Evolutionary conservation across 164 flowering plant genomes (phyloP).

Genomic region (Paratinospora sagittata): DNA sequence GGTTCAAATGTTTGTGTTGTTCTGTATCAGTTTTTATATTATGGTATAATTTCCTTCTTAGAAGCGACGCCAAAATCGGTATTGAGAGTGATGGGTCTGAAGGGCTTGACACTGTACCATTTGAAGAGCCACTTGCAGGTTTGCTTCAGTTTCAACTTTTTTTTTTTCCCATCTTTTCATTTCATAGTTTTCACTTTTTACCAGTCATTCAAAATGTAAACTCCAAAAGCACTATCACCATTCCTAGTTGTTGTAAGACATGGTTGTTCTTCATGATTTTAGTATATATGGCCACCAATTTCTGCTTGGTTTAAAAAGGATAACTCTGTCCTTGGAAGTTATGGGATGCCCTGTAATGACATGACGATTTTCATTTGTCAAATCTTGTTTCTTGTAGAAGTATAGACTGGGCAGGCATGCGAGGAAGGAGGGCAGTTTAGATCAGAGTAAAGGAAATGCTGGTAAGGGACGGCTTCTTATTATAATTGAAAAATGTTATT

Average conservation of each 20-base stretch:
- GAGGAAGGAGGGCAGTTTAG: slow-evolving; percentile 33
- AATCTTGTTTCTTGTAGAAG: slow-evolving; percentile 39
- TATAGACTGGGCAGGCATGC: slow-evolving; percentile 78
- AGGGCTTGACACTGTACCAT: slow-evolving; percentile 88
- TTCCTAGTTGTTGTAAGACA: too few species aligned
- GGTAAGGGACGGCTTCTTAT: slow-evolving; percentile 26
- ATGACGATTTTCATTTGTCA: not conserved
- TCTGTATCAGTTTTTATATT: not conserved
- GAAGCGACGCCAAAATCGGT: slow-evolving; percentile 95
- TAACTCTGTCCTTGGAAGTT: not conserved
- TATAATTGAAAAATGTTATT: not conserved
- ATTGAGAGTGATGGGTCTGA: slow-evolving; percentile 73
- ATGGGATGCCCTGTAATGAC: not conserved
- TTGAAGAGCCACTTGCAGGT: slow-evolving; percentile 95
- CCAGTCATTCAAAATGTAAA: not conserved
- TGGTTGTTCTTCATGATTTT: too few species aligned
- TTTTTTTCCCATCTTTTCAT: not conserved
- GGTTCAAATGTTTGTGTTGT: too few species aligned
- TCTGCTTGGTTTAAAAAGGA: not conserved
- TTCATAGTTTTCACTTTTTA: not conserved
- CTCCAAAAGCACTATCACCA: not conserved
- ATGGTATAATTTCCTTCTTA: slow-evolving; percentile 19
- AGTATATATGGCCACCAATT: not conserved
- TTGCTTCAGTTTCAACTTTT: not conserved
- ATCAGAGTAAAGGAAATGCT: slow-evolving; percentile 35